These are phyloP conservation scores for Populus hybrid DNA, from an alignment of 441 rosid genomes.

Conservation along the genomic window DNA sequence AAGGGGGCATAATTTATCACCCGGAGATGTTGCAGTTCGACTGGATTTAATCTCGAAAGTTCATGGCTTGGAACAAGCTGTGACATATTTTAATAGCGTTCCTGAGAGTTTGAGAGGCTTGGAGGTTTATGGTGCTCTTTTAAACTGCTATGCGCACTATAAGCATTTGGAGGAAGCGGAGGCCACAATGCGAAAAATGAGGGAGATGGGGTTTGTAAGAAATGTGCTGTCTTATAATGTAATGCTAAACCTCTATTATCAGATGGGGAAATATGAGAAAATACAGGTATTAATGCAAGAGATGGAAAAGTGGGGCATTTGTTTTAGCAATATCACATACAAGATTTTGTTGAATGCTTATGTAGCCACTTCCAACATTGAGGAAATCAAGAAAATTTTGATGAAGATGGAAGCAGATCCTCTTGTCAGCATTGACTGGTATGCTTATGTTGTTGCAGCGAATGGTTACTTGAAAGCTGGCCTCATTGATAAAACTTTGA, in stretches of 20 bases:
- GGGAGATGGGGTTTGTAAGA: too few relatives aligned
- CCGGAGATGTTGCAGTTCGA: too few relatives aligned
- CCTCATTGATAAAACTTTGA: conserved; percentile 5
- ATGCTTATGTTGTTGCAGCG: conserved; percentile 1
- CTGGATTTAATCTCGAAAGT: too few relatives aligned
- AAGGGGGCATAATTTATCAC: conserved; percentile 15
- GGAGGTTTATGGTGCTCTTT: too few relatives aligned
- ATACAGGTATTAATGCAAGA: background rate
- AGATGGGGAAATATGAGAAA: too few relatives aligned
- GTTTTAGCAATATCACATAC: background rate
- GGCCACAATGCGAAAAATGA: conserved; percentile 11
- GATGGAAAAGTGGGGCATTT: conserved; percentile 4
- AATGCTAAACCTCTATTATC: too few relatives aligned
- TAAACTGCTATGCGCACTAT: conserved; percentile 2
- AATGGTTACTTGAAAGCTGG: conserved; percentile 13
- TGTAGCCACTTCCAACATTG: conserved; percentile 3
- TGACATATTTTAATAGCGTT: too few relatives aligned
- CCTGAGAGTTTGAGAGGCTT: too few relatives aligned
- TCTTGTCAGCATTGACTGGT: background rate
- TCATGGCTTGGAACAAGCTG: too few relatives aligned
- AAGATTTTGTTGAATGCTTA: background rate
- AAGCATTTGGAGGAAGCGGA: conserved; percentile 9
- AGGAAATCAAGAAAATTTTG: conserved; percentile 11
- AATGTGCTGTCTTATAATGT: too few relatives aligned
- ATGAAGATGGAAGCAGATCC: conserved; percentile 15